phyloP scores from a whole-genome alignment of 2,329 filamentous ascomycete species.

The Zymoseptoria ardabiliae region DNA sequence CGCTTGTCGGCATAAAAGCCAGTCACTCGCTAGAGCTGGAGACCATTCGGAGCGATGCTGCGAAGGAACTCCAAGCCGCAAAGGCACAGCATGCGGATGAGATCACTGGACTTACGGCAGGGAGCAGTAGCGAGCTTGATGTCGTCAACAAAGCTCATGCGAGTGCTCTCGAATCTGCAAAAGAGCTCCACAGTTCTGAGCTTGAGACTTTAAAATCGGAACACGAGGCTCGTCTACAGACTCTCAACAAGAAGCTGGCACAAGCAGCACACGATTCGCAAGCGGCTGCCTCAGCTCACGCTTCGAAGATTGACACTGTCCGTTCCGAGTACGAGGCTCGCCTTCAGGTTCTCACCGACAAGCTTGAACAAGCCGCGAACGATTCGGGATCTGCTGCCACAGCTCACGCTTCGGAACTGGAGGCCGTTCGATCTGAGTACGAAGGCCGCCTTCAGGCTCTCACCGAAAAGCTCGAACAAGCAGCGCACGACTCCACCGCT shows the following conservation, averaged over 20 bases:
- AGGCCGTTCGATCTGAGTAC: neutral
- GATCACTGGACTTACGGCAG: neutral
- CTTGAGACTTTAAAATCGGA: constrained; percentile 3
- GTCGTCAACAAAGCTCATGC: constrained; percentile 6
- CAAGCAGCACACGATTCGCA: constrained; percentile 5
- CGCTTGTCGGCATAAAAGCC: neutral
- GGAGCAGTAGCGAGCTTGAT: neutral
- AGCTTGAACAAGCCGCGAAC: constrained; percentile 1
- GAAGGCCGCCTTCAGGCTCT: neutral
- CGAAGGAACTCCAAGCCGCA: constrained; percentile 1
- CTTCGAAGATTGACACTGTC: constrained; percentile 4
- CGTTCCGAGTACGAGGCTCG: constrained; percentile 1
- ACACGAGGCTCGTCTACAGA: constrained; percentile 4
- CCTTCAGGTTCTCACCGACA: neutral
- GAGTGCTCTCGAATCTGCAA: neutral
- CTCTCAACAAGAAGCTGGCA: constrained; percentile 4
- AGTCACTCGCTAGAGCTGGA: constrained; percentile 1
- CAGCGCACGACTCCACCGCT: constrained; percentile 1
- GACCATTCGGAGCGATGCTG: neutral
- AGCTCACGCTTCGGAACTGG: neutral
- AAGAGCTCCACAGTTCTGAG: constrained; percentile 3
- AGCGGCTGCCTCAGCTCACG: neutral
- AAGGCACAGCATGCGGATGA: constrained; percentile 3
- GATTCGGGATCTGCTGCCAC: constrained; percentile 3
- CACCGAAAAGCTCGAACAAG: constrained; percentile 2